phyloP scores from a whole-genome alignment of 352 stramenopile species.

The Phytophthora vignae region DNA sequence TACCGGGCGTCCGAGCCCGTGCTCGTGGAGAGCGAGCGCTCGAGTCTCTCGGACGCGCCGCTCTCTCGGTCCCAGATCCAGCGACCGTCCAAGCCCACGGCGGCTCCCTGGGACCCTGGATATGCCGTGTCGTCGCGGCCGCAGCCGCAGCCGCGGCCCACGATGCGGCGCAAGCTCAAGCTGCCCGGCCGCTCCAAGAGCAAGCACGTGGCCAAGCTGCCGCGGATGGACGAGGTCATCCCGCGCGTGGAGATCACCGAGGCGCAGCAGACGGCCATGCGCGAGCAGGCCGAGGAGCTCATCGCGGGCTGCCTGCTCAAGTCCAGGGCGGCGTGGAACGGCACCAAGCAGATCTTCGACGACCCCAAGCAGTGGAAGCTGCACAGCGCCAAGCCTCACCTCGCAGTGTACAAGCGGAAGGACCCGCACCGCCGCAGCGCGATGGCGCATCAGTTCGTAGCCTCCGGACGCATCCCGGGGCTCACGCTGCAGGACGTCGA shows the following conservation, averaged over 20 bases:
- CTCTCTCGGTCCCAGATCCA: conserved; percentile 41
- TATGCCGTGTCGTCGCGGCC: background rate
- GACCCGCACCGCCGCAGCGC: conserved; percentile 26
- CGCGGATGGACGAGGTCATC: conserved; percentile 48
- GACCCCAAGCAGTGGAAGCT: conserved; percentile 72
- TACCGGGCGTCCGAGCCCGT: conserved; percentile 45
- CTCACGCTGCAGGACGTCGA: conserved; percentile 71
- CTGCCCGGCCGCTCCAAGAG: conserved; percentile 30
- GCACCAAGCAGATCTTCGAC: conserved; percentile 68
- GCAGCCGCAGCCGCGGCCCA: conserved; percentile 16
- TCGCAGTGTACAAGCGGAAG: conserved; percentile 59
- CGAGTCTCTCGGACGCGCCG: conserved; percentile 32
- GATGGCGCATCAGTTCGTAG: conserved; percentile 55
- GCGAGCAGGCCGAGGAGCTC: conserved; percentile 43
- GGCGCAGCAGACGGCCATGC: conserved; percentile 38
- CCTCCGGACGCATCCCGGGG: conserved; percentile 60
- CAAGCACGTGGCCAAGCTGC: conserved; percentile 37
- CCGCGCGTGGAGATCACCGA: conserved; percentile 42
- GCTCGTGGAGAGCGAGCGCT: conserved; percentile 39
- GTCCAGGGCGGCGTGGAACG: conserved; percentile 61
- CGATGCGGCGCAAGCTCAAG: conserved; percentile 39
- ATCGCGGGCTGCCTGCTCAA: conserved; percentile 50
- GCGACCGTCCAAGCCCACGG: conserved; percentile 27
- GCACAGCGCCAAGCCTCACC: conserved; percentile 59
- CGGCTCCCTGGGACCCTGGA: conserved; percentile 21